These are phyloP conservation scores for Rhodomyrtus psidioides DNA, from an alignment of 441 rosid species.

Conservation along the genomic window DNA sequence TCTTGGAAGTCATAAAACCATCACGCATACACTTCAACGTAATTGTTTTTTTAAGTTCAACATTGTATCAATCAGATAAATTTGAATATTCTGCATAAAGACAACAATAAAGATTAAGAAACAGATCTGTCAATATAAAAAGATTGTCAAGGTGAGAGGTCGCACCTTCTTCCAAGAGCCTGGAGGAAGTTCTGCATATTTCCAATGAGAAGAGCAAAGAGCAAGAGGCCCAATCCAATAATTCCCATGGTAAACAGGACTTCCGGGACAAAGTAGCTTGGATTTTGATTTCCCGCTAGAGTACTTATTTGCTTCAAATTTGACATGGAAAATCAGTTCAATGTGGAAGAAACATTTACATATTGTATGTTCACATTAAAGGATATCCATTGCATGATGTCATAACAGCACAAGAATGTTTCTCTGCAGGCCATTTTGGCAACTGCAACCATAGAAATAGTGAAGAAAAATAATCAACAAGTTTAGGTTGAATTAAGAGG, in stretches of 20 bases:
- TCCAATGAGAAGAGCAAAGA: constrained; percentile 90
- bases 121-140: background rate
- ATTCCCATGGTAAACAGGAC: constrained; percentile 84
- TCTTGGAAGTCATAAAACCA: background rate
- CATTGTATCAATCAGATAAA: background rate
- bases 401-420: background rate
- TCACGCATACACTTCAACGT: background rate
- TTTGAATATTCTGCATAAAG: background rate
- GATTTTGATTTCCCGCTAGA: constrained; percentile 77
- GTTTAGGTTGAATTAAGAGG: background rate
- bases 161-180: constrained; percentile 75
- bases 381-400: background rate
- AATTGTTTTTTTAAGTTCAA: background rate
- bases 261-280: constrained; percentile 82
- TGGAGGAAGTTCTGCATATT: constrained; percentile 95
- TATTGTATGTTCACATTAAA: background rate
- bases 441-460: background rate
- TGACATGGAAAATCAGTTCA: background rate
- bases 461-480: background rate
- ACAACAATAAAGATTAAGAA: background rate
- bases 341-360: background rate
- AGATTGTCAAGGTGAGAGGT: background rate
- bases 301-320: constrained; percentile 87
- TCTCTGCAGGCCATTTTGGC: background rate
- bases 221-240: constrained; percentile 77